Evolutionary conservation across 768 basidiomycete genomes (phyloP).

Genomic region (Neoboletus subvelutipes): DNA sequence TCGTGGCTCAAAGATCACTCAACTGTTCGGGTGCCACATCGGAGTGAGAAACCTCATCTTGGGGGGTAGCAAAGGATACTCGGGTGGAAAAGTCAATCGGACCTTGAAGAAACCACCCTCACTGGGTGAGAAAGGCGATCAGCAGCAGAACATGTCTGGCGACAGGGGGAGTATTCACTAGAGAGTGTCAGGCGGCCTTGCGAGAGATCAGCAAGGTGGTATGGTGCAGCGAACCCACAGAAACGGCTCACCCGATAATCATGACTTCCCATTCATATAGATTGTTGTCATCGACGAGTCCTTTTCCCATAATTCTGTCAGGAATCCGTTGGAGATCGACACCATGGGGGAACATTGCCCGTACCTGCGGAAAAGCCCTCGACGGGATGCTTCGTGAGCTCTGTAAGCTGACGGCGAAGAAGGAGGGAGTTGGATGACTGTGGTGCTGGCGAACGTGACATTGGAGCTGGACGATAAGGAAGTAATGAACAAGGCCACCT

Average conservation of each 20-base stretch:
- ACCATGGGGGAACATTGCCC: slow-evolving; percentile 27
- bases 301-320: slow-evolving; percentile 44
- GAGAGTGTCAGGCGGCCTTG: slow-evolving; percentile 86
- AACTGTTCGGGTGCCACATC: slow-evolving; percentile 99
- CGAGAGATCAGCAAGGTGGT: slow-evolving; percentile 17
- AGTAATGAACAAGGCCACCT: background rate
- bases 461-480: slow-evolving; percentile 10
- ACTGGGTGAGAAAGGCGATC: slow-evolving; percentile 39
- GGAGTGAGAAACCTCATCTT: slow-evolving; percentile 95
- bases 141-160: background rate
- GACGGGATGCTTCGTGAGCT: slow-evolving; percentile 90
- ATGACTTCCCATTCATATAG: slow-evolving; percentile 96
- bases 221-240: slow-evolving; percentile 11
- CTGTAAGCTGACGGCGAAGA: slow-evolving; percentile 74
- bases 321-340: slow-evolving; percentile 34
- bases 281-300: slow-evolving; percentile 93
- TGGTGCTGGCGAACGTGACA: slow-evolving; percentile 32
- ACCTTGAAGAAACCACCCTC: slow-evolving; percentile 98
- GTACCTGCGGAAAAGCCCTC: slow-evolving; percentile 95
- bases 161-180: slow-evolving; percentile 57
- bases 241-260: slow-evolving; percentile 76
- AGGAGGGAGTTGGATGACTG: slow-evolving; percentile 47
- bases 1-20: slow-evolving; percentile 27
- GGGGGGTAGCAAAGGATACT: slow-evolving; percentile 89
- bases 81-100: slow-evolving; percentile 81